Evolutionary conservation across 441 rosid genomes (phyloP).

Genomic region (Croton setiger): DNA sequence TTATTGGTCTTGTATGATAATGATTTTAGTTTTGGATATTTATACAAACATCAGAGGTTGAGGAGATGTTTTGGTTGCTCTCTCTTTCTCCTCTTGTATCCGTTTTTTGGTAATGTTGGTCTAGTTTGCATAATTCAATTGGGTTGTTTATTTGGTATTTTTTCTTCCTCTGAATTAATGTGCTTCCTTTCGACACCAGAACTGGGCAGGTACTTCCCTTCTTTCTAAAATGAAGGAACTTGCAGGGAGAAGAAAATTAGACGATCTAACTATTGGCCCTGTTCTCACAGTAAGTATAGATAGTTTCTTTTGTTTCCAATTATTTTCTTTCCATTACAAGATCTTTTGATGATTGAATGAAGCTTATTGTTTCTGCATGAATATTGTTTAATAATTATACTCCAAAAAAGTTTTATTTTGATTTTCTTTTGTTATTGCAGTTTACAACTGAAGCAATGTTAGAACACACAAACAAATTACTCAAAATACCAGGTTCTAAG

Average conservation of each 20-base stretch:
- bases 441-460: constrained; percentile 85
- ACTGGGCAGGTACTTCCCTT: constrained; percentile 70
- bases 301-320: neutral
- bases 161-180: constrained; percentile 9
- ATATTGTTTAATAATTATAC: neutral
- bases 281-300: constrained; percentile 83
- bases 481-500: constrained; percentile 78
- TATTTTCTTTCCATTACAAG: neutral
- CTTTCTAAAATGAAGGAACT: constrained; percentile 69
- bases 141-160: constrained; percentile 1
- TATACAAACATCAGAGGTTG: neutral
- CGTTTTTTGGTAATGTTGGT: neutral
- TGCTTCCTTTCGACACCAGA: constrained; percentile 40
- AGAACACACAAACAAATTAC: constrained; percentile 74
- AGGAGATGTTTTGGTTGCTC: neutral
- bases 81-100: neutral
- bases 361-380: constrained; percentile 5
- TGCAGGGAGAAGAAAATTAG: constrained; percentile 85
- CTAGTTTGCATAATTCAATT: neutral
- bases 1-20: neutral
- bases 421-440: constrained; percentile 33
- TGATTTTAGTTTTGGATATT: neutral
- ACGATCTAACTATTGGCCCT: constrained; percentile 88
- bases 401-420: neutral
- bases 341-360: neutral